Evolutionary conservation across 164 flowering plant genomes (phyloP), one percentile per base, ranked within the genome.

Genomic region (Magnolia sinica): DNA sequence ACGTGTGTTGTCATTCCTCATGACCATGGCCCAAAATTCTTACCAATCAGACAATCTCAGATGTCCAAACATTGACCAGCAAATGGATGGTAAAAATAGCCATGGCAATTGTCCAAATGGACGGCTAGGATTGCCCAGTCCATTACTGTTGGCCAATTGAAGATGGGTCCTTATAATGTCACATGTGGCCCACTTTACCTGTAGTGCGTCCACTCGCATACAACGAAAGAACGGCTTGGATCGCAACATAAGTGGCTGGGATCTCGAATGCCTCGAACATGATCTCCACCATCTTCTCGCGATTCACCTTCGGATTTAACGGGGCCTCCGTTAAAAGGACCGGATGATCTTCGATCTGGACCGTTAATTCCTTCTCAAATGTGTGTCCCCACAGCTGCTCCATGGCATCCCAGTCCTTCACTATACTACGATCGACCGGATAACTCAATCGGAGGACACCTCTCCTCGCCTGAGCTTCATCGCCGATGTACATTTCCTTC

Each of bases 151-250:
- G 45, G 6, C 45, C 45, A 37, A 37, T 37, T 4, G 45, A 37
- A 37, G 45, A 37, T 37, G 45, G 45, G 45, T 5, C 45, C 45
- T 37, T 4, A 37, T 37, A 37, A 37, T 37, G 45, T 3, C 0
- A 37, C 45, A 37, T 37, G 7, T 37, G 45, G 45, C 45, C 45
- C 45, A 61, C 73, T n/a, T 19, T 8, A 72, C 74, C 74, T 50
- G 74, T 72, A 6, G 64, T 72, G 23, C 74, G 74, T 2, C 74
- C 74, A 72, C 74, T 72, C 14, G 74, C 74, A 72, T 72, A 72
- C 10, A 72, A 18, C 16, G 74, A 72, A 18, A 72, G 74, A 29
- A 72, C 74, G 14, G 74, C 74, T 52, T 72, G 74, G 52, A 72
- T 72, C 5, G 74, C 64, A 8, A 72, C 74, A 55, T 72, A 72